Evolutionary conservation across 805 yeast species (phyloP).

Genomic region (Sugiyamaella chiloensis): DNA sequence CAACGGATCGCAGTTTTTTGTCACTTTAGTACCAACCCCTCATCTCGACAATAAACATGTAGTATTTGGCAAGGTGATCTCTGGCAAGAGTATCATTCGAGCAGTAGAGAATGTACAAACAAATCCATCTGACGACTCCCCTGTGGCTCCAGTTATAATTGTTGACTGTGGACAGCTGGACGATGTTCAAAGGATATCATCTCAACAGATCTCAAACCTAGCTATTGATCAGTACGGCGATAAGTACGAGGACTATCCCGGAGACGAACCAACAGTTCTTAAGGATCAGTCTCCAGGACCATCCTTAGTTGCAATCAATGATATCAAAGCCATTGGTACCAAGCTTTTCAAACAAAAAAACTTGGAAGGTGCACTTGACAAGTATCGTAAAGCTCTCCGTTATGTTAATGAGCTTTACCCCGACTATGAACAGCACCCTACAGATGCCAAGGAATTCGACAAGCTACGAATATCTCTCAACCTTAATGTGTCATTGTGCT

Average conservation of each 20-base stretch:
- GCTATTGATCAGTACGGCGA: conserved; percentile 87
- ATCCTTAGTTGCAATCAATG: conserved; percentile 62
- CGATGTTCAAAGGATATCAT: conserved; percentile 50
- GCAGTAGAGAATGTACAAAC: conserved; percentile 70
- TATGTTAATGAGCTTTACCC: conserved; percentile 69
- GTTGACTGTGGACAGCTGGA: conserved; percentile 77
- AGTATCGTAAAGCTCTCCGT: conserved; percentile 69
- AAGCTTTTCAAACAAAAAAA: conserved; percentile 65
- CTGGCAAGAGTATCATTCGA: conserved; percentile 77
- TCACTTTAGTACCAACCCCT: conserved; percentile 90
- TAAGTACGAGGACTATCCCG: conserved; percentile 67
- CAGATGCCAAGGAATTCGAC: conserved; percentile 51
- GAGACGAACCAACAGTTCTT: conserved; percentile 69
- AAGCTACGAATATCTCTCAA: conserved; percentile 59
- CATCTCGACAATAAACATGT: conserved; percentile 96
- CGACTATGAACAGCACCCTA: conserved; percentile 36
- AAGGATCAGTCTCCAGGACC: conserved; percentile 52
- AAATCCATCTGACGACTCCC: conserved; percentile 59
- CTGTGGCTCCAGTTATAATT: conserved; percentile 65
- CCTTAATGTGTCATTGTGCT: conserved; percentile 72
- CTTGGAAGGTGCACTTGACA: conserved; percentile 52
- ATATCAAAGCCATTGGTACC: conserved; percentile 77
- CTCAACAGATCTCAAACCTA: conserved; percentile 12
- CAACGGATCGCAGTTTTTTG: conserved; percentile 93
- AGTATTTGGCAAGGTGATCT: conserved; percentile 87